A percentile compares a stretch with the other conserved stretches of the same genome.
Conservation (phyloP, 2,329 filamentous ascomycete genomes). For the Phialophora verrucosa region DNA sequence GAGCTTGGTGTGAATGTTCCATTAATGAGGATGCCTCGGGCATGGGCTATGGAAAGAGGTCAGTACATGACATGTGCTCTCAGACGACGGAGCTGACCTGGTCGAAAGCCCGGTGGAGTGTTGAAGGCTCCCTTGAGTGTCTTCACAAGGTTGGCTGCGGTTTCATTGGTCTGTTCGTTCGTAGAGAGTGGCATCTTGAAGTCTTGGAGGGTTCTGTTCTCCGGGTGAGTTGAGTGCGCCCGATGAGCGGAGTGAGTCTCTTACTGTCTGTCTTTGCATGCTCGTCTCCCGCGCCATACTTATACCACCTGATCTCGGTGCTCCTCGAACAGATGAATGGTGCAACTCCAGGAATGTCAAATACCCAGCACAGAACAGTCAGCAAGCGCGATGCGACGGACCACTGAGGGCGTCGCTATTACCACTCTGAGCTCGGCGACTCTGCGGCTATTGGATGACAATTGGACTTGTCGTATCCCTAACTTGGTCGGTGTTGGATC, state of each 20-base stretch:
- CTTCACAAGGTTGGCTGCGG: constrained; percentile 47
- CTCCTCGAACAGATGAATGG: not conserved
- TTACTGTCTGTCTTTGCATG: not conserved
- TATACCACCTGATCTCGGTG: constrained; percentile 1
- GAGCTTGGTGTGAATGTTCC: constrained; percentile 60
- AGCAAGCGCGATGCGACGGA: constrained; percentile 16
- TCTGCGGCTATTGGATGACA: constrained; percentile 11
- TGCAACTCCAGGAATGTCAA: constrained; percentile 19
- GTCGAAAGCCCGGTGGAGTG: constrained; percentile 50
- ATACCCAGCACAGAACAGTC: constrained; percentile 24
- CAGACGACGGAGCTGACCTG: constrained; percentile 42
- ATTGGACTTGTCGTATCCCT: constrained; percentile 21
- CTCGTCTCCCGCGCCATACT: not conserved
- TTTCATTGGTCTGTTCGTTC: constrained; percentile 49
- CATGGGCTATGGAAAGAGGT: constrained; percentile 58
- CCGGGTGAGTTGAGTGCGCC: not conserved
- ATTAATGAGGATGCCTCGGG: constrained; percentile 58
- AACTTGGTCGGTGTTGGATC: constrained; percentile 8
- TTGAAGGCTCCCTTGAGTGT: constrained; percentile 49
- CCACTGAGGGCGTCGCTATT: constrained; percentile 15
- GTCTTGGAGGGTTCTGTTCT: constrained; percentile 1
- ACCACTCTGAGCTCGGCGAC: constrained; percentile 6
- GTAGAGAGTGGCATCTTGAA: constrained; percentile 53
- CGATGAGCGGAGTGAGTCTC: not conserved
- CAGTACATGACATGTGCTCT: constrained; percentile 42